These are phyloP conservation scores for Conringia planisiliqua DNA, from an alignment of 345 rosid species.

Conservation along the genomic window DNA sequence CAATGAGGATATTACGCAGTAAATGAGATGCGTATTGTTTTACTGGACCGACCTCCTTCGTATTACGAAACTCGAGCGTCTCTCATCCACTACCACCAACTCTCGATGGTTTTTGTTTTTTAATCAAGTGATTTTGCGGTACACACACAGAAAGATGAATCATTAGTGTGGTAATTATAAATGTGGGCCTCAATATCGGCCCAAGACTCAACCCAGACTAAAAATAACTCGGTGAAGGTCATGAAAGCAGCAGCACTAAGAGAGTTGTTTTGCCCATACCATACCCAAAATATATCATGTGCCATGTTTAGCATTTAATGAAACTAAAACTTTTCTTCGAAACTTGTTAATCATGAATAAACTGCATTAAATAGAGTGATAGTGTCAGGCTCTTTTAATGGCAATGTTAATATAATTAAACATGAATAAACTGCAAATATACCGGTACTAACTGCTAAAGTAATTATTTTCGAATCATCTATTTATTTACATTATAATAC, in stretches of 20 bases:
- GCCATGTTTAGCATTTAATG: conserved; percentile 30
- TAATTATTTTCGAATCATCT: no score
- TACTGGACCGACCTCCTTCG: no score
- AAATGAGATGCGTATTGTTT: no score
- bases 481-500: no score
- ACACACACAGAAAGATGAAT: background rate
- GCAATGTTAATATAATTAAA: background rate
- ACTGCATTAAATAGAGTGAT: background rate
- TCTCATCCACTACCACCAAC: no score
- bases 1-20: no score
- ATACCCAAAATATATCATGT: conserved; percentile 17
- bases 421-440: background rate
- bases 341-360: background rate
- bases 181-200: background rate
- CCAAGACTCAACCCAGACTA: conserved; percentile 1
- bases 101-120: no score
- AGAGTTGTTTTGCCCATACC: conserved; percentile 16
- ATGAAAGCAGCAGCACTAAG: background rate
- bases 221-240: background rate
- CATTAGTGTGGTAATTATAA: background rate
- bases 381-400: background rate
- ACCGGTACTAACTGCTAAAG: background rate
- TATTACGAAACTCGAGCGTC: no score
- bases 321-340: background rate
- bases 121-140: background rate